Percentiles rank a stretch among this genome's conserved stretches.
phyloP scores from a whole-genome alignment of 176 grass and related monocot genomes.

The Pontederia crassipes region DNA sequence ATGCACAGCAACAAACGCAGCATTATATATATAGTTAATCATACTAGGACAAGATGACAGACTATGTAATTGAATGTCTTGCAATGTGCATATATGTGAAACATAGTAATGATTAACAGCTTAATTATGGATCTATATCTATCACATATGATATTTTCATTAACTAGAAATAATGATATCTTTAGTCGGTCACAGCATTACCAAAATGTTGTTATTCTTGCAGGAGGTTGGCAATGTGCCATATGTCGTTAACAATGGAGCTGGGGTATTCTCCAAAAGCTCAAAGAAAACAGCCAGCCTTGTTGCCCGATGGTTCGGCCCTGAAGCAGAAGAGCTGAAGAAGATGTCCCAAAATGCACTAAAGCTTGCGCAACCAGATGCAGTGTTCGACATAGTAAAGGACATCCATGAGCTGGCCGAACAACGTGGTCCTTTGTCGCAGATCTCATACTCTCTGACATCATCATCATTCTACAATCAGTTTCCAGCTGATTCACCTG shows the following conservation, averaged over 20 bases:
- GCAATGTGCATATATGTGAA: too few relatives aligned
- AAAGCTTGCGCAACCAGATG: slow-evolving; percentile 80
- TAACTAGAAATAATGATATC: background rate
- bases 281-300: slow-evolving; percentile 66
- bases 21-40: too few relatives aligned
- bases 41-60: too few relatives aligned
- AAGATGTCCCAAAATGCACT: slow-evolving; percentile 87
- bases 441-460: slow-evolving; percentile 60
- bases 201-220: background rate
- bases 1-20: too few relatives aligned
- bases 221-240: slow-evolving; percentile 99
- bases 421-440: slow-evolving; percentile 59
- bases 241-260: slow-evolving; percentile 93
- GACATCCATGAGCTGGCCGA: slow-evolving; percentile 71
- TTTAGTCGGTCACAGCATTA: background rate
- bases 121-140: background rate
- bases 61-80: too few relatives aligned
- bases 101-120: too few relatives aligned
- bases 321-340: slow-evolving; percentile 57
- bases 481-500: slow-evolving; percentile 8
- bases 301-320: slow-evolving; percentile 70
- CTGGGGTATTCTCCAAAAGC: slow-evolving; percentile 95
- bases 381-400: slow-evolving; percentile 86
- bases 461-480: slow-evolving; percentile 48
- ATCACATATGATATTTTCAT: background rate